Conservation (phyloP, 2,329 filamentous ascomycete species). For the Exophiala sp. region DNA sequence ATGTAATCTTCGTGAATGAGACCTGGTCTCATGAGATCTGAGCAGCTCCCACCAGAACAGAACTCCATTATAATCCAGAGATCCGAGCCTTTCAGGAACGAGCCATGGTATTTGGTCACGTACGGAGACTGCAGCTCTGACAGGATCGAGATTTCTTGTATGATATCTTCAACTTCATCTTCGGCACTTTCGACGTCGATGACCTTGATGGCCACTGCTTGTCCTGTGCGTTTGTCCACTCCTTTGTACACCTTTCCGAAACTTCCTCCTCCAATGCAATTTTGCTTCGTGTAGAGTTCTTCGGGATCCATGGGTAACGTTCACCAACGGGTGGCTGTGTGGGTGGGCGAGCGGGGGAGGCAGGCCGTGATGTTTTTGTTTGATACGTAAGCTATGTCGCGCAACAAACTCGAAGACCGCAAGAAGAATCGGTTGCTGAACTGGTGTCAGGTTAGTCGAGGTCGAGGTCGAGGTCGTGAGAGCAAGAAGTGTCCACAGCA, state of each 20-base stretch:
- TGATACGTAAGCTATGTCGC: not conserved
- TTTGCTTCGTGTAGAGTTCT: constrained; percentile 86
- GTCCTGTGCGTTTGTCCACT: constrained; percentile 86
- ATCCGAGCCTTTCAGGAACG: constrained; percentile 90
- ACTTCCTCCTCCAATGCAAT: constrained; percentile 88
- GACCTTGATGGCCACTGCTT: constrained; percentile 94
- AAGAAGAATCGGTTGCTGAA: not conserved
- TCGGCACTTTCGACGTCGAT: constrained; percentile 99
- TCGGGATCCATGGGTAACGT: constrained; percentile 65
- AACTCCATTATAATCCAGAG: constrained; percentile 99
- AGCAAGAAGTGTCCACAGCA: not conserved
- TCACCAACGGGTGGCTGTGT: no score
- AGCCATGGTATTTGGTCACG: constrained; percentile 96
- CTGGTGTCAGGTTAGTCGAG: not conserved
- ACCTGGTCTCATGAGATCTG: constrained; percentile 91
- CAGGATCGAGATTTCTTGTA: constrained; percentile 95
- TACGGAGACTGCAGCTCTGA: constrained; percentile 94
- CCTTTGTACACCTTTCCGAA: constrained; percentile 99
- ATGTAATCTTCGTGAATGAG: constrained; percentile 92
- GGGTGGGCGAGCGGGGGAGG: not conserved
- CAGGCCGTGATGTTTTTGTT: not conserved
- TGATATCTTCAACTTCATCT: constrained; percentile 98
- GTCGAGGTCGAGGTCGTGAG: not conserved
- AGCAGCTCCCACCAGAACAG: constrained; percentile 92
- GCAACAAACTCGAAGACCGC: not conserved